phyloP scores from a whole-genome alignment of 176 grass and related monocot species.

The Elymus sibiricus region DNA sequence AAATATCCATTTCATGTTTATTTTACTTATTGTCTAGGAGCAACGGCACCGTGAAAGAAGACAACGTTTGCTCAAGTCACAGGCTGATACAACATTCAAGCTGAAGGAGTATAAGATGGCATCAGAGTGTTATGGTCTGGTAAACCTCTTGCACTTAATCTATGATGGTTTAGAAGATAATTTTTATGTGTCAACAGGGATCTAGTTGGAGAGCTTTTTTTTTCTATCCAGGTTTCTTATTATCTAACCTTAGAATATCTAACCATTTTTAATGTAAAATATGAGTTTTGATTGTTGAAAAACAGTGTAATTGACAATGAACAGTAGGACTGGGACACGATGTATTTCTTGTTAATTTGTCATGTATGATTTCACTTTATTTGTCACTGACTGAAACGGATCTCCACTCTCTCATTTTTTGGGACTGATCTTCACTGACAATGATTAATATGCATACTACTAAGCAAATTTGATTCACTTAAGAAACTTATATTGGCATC shows the following conservation, averaged over 20 bases:
- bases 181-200: not conserved
- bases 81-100: conserved; percentile 5
- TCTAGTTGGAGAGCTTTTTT: not conserved
- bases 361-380: not conserved
- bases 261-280: not conserved
- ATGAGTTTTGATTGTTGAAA: not conserved
- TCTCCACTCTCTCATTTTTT: not conserved
- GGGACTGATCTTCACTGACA: not conserved
- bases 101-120: conserved; percentile 21
- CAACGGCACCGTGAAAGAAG: not conserved
- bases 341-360: not conserved
- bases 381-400: not conserved
- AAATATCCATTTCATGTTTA: not conserved
- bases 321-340: not conserved
- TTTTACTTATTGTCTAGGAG: conserved; percentile 13
- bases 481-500: not conserved
- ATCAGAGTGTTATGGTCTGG: not conserved
- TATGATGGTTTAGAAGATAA: not conserved
- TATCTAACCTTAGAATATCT: not conserved
- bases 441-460: not conserved
- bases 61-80: not conserved
- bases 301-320: not conserved
- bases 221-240: not conserved
- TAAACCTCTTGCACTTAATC: conserved; percentile 14
- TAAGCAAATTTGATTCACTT: not conserved